A percentile compares a stretch with the other conserved stretches of the same genome.
phyloP scores from a whole-genome alignment of 441 rosid species.

The Theobroma grandiflorum region DNA sequence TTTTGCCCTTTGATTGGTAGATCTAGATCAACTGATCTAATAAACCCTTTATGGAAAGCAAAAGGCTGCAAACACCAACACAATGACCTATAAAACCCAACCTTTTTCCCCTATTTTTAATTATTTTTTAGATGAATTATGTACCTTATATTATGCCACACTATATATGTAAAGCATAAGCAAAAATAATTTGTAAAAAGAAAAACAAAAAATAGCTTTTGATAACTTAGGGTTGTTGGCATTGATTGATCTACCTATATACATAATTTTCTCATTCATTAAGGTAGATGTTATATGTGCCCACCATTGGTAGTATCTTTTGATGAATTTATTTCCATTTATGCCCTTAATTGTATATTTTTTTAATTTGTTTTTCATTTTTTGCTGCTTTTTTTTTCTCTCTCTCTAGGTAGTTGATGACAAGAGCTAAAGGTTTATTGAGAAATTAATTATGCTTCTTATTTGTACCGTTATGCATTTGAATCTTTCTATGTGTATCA shows the following conservation, averaged over 20 bases:
- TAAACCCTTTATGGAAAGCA: slow-evolving; percentile 27
- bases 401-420: background rate
- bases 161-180: background rate
- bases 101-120: background rate
- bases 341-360: background rate
- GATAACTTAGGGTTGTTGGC: slow-evolving; percentile 26
- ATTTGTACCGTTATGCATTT: slow-evolving; percentile 1
- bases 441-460: background rate
- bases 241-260: slow-evolving; percentile 30
- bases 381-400: background rate
- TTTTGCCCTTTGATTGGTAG: slow-evolving; percentile 32
- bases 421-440: background rate
- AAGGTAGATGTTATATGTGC: background rate
- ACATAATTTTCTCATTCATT: background rate
- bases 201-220: background rate
- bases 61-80: slow-evolving; percentile 23
- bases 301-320: background rate
- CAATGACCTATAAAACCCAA: slow-evolving; percentile 7
- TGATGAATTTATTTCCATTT: background rate
- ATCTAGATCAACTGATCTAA: slow-evolving; percentile 39
- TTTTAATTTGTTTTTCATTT: too few relatives aligned
- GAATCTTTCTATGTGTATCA: slow-evolving; percentile 22
- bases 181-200: background rate
- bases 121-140: too few relatives aligned
- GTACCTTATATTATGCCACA: background rate